Evolutionary conservation across 2,329 filamentous ascomycete species (phyloP).

Genomic region (Dissoconium aciculare): DNA sequence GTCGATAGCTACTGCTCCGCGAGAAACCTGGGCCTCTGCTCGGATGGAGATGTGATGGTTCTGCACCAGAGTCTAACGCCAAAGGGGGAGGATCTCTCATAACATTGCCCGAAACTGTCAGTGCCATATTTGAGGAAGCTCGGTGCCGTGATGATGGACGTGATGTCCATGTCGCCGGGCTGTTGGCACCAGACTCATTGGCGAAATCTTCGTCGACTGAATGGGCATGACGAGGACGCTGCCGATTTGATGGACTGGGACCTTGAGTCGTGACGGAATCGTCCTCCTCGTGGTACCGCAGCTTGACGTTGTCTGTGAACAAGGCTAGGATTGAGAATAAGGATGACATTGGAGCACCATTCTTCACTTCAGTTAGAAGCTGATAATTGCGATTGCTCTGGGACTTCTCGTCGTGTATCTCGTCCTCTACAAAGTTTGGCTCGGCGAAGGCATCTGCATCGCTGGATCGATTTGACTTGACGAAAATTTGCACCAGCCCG

Average conservation of each 20-base stretch:
- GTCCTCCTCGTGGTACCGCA: conserved; percentile 55
- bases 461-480: conserved; percentile 61
- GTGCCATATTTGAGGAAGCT: conserved; percentile 8
- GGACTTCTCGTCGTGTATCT: conserved; percentile 47
- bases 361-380: conserved; percentile 89
- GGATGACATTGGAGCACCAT: conserved; percentile 96
- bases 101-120: conserved; percentile 4
- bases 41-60: conserved; percentile 8
- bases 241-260: conserved; percentile 13
- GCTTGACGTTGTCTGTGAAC: conserved; percentile 85
- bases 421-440: conserved; percentile 31
- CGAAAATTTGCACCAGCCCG: conserved; percentile 91
- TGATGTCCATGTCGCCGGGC: conserved; percentile 14
- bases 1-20: conserved; percentile 7
- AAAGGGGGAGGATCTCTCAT: conserved; percentile 20
- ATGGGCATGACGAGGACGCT: conserved; percentile 12
- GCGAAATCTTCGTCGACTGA: conserved; percentile 12
- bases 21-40: conserved; percentile 17
- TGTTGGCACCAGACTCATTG: conserved; percentile 16
- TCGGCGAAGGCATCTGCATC: conserved; percentile 27
- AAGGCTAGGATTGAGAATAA: conserved; percentile 93
- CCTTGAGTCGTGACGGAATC: conserved; percentile 24
- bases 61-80: conserved; percentile 13
- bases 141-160: conserved; percentile 17
- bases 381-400: conserved; percentile 75